These are phyloP conservation scores for Trichosporon asahii DNA, from an alignment of 1,284 basidiomycete genomes.

Conservation along the genomic window DNA sequence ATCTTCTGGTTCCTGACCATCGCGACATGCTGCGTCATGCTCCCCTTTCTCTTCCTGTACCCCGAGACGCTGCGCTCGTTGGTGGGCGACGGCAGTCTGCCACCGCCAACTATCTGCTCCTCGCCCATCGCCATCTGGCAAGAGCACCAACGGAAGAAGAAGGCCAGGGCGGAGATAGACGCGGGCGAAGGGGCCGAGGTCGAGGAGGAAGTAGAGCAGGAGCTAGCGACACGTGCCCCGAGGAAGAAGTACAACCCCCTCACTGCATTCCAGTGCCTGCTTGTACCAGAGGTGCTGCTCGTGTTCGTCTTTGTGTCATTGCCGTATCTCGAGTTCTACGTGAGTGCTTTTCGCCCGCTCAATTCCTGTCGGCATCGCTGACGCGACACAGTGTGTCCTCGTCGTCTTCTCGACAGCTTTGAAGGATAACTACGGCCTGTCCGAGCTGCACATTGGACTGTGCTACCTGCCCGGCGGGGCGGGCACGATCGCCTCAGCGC, in stretches of 20 bases:
- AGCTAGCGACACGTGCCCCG: constrained; percentile 23
- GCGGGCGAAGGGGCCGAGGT: background rate
- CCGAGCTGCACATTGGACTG: constrained; percentile 49
- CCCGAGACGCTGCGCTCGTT: constrained; percentile 50
- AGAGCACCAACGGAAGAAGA: constrained; percentile 28
- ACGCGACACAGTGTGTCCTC: constrained; percentile 13
- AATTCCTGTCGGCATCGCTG: background rate
- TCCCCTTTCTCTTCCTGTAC: constrained; percentile 32
- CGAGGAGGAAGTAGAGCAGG: background rate
- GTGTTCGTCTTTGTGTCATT: constrained; percentile 42
- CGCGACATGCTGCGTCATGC: constrained; percentile 10
- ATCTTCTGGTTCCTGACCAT: constrained; percentile 44
- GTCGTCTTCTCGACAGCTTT: constrained; percentile 45
- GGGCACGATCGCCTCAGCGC: constrained; percentile 36
- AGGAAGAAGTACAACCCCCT: constrained; percentile 43
- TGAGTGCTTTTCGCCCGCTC: constrained; percentile 22
- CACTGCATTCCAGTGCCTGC: constrained; percentile 43
- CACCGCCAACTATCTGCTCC: constrained; percentile 43
- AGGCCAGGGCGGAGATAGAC: constrained; percentile 21
- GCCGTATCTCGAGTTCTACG: constrained; percentile 50
- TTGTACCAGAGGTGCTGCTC: constrained; percentile 45
- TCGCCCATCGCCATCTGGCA: constrained; percentile 33
- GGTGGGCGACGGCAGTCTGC: constrained; percentile 49
- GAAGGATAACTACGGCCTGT: constrained; percentile 41
- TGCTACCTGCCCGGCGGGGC: constrained; percentile 50